These are phyloP conservation scores for Russula vinacea DNA, from an alignment of 768 basidiomycete species.

Conservation along the genomic window DNA sequence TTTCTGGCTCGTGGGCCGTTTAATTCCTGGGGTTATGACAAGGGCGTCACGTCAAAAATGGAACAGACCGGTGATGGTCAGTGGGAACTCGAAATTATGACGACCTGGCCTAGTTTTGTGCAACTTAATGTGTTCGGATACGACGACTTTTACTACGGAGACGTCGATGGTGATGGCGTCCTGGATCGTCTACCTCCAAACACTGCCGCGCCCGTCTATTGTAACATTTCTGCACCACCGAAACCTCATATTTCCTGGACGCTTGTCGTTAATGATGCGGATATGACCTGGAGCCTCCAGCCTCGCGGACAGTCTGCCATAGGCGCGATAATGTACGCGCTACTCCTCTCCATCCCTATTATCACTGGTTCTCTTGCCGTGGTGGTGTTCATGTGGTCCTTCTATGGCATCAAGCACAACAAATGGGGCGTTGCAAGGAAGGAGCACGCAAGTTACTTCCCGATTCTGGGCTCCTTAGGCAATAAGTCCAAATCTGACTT, in stretches of 20 bases:
- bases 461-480: conserved; percentile 67
- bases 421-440: conserved; percentile 82
- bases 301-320: conserved; percentile 81
- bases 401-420: conserved; percentile 95
- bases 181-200: conserved; percentile 92
- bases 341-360: conserved; percentile 76
- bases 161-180: conserved; percentile 80
- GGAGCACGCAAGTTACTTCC: conserved; percentile 76
- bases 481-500: conserved; percentile 68
- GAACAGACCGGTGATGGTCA: conserved; percentile 55
- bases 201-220: conserved; percentile 75
- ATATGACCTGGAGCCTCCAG: conserved; percentile 70
- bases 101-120: conserved; percentile 83
- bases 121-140: conserved; percentile 90
- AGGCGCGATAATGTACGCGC: conserved; percentile 83
- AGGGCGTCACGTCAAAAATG: conserved; percentile 73
- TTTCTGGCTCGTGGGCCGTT: conserved; percentile 84
- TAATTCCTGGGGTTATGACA: conserved; percentile 90
- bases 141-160: conserved; percentile 92
- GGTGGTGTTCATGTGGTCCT: conserved; percentile 88
- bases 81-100: conserved; percentile 89
- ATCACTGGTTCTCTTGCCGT: conserved; percentile 84
- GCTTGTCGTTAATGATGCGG: conserved; percentile 71
- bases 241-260: conserved; percentile 87
- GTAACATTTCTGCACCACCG: conserved; percentile 91